A percentile compares a stretch with the other conserved stretches of the same genome.
Evolutionary conservation across 2,329 filamentous ascomycete genomes (phyloP).

Genomic region (Aureobasidium zeae): DNA sequence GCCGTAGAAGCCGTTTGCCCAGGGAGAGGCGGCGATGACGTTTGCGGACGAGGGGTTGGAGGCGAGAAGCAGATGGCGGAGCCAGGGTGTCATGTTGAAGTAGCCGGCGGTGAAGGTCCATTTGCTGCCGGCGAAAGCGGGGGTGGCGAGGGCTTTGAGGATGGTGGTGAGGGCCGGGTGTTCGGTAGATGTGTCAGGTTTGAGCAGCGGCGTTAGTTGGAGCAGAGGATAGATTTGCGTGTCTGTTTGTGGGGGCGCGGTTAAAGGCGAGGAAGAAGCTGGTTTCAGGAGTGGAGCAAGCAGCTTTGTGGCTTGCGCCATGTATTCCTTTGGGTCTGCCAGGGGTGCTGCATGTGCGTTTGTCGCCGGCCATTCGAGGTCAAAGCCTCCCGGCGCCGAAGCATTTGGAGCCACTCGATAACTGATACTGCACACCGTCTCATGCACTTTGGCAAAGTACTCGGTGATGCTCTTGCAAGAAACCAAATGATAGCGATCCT

Average conservation of each 20-base stretch:
- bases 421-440: conserved; percentile 68
- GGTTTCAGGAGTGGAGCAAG: conserved; percentile 57
- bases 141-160: conserved; percentile 55
- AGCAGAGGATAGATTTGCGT: conserved; percentile 79
- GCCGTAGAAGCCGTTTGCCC: conserved; percentile 91
- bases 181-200: conserved; percentile 76
- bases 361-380: conserved; percentile 60
- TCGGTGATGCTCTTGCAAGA: conserved; percentile 67
- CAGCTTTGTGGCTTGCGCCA: conserved; percentile 55
- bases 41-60: conserved; percentile 63
- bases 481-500: conserved; percentile 92
- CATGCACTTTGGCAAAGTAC: conserved; percentile 72
- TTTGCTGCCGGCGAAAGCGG: conserved; percentile 57
- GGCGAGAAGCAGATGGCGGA: conserved; percentile 69
- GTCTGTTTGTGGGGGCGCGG: conserved; percentile 39
- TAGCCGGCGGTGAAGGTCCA: conserved; percentile 99
- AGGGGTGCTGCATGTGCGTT: conserved; percentile 72
- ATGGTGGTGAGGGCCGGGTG: conserved; percentile 70
- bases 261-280: conserved; percentile 20
- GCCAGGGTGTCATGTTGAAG: conserved; percentile 86
- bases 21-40: conserved; percentile 83
- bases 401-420: conserved; percentile 61
- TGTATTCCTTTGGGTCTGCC: conserved; percentile 58
- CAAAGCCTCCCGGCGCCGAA: conserved; percentile 37
- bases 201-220: conserved; percentile 78